These are phyloP conservation scores for Glutinoglossum americanum DNA, from an alignment of 495 filamentous ascomycete genomes.

Conservation along the genomic window DNA sequence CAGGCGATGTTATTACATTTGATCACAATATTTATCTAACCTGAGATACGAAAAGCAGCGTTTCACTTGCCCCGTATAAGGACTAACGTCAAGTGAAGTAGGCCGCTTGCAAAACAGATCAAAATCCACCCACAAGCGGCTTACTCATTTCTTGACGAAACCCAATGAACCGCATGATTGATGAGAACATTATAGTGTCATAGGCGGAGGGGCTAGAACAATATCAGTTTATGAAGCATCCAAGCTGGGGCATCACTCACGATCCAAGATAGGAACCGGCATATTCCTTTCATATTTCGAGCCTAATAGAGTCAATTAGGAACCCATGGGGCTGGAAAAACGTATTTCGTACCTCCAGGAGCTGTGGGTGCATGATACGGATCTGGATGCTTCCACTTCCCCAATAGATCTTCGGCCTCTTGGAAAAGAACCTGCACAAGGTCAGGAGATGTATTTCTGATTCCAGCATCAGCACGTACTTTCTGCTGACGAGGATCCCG, in stretches of 20 bases:
- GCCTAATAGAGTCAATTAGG: conserved; percentile 25
- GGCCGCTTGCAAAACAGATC: neutral
- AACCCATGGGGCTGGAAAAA: neutral
- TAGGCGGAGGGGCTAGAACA: conserved; percentile 24
- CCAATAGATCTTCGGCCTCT: conserved; percentile 69
- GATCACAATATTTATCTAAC: too few species aligned
- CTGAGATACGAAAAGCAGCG: too few species aligned
- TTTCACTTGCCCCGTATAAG: too few species aligned
- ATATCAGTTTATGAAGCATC: neutral
- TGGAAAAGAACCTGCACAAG: conserved; percentile 44
- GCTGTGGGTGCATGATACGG: conserved; percentile 74
- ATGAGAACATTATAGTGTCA: conserved; percentile 12
- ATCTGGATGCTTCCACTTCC: conserved; percentile 95
- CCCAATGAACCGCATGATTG: neutral
- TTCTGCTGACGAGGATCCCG: conserved; percentile 71
- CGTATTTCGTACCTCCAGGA: conserved; percentile 52
- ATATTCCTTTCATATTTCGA: conserved; percentile 95
- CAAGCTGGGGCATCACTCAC: conserved; percentile 29
- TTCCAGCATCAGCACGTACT: conserved; percentile 26
- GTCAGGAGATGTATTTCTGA: neutral
- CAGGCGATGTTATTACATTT: too few species aligned
- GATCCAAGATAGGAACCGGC: conserved; percentile 51
- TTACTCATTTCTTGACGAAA: neutral
- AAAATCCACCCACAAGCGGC: neutral
- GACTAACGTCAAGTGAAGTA: too few species aligned